A percentile compares a stretch with the other conserved stretches of the same genome.
phyloP scores from a whole-genome alignment of 2,329 filamentous ascomycete species.

The Claviceps maximensis region DNA sequence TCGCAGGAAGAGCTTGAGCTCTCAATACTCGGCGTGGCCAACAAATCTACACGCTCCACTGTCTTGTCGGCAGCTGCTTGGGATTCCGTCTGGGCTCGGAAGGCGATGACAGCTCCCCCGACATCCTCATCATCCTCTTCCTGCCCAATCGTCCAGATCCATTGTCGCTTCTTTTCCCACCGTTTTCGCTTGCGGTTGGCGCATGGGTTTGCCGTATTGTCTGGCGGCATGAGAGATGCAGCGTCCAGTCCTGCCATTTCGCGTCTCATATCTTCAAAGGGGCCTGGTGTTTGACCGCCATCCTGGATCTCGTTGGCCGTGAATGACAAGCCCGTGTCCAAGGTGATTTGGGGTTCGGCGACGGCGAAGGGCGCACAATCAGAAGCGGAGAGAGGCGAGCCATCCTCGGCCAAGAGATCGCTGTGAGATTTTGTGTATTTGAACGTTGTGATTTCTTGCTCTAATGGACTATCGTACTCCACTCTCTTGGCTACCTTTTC shows the following conservation, averaged over 20 bases:
- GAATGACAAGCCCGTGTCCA: constrained; percentile 39
- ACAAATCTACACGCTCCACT: constrained; percentile 17
- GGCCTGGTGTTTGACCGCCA: constrained; percentile 48
- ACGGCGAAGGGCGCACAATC: constrained; percentile 10
- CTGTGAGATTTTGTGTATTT: constrained; percentile 50
- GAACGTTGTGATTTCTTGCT: constrained; percentile 50
- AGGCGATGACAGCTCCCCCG: constrained; percentile 28
- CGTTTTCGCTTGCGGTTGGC: constrained; percentile 40
- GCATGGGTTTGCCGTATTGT: constrained; percentile 19
- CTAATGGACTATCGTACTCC: constrained; percentile 48
- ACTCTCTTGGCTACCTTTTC: constrained; percentile 43
- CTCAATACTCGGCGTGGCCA: constrained; percentile 29
- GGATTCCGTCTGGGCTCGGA: constrained; percentile 18
- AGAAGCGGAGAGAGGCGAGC: constrained; percentile 31
- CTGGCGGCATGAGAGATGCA: constrained; percentile 27
- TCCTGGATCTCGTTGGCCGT: constrained; percentile 42
- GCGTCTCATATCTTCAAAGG: constrained; percentile 49
- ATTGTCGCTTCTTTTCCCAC: constrained; percentile 47
- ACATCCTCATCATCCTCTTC: constrained; percentile 33
- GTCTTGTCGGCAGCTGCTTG: constrained; percentile 10
- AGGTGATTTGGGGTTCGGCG: constrained; percentile 24
- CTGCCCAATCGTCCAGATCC: constrained; percentile 53
- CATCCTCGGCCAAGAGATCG: constrained; percentile 46
- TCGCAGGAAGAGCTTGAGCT: constrained; percentile 19
- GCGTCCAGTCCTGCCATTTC: constrained; percentile 37